These are phyloP conservation scores for Ascochyta pisi DNA, from an alignment of 2,329 filamentous ascomycete species.

Conservation along the genomic window DNA sequence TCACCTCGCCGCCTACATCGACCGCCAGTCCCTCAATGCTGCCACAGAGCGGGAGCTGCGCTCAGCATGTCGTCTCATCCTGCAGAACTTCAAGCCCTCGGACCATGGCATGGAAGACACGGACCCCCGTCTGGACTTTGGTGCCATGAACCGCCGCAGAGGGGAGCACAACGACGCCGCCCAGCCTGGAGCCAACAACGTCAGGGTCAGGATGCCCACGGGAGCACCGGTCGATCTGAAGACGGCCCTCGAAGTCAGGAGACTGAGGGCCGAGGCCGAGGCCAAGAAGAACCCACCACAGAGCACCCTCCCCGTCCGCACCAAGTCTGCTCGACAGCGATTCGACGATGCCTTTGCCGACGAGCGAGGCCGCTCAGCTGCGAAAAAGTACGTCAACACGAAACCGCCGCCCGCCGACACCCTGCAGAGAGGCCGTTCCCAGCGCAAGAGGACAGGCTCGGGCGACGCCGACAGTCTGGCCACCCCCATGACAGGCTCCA, in stretches of 20 bases:
- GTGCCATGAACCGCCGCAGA: slow-evolving; percentile 29
- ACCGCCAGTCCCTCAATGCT: slow-evolving; percentile 52
- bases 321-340: slow-evolving; percentile 45
- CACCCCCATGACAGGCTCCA: slow-evolving; percentile 52
- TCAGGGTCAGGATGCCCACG: slow-evolving; percentile 37
- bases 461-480: slow-evolving; percentile 47
- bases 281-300: slow-evolving; percentile 20
- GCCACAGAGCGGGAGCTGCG: slow-evolving; percentile 55
- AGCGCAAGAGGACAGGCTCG: slow-evolving; percentile 14
- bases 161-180: slow-evolving; percentile 24
- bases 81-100: slow-evolving; percentile 51
- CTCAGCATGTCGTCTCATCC: slow-evolving; percentile 54
- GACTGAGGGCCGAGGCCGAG: slow-evolving; percentile 31
- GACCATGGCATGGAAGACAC: slow-evolving; percentile 47
- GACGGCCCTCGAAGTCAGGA: slow-evolving; percentile 34
- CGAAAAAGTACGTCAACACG: slow-evolving; percentile 22
- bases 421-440: slow-evolving; percentile 9
- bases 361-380: slow-evolving; percentile 33
- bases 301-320: slow-evolving; percentile 33
- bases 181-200: slow-evolving; percentile 23
- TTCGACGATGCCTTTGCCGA: slow-evolving; percentile 31
- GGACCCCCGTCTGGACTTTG: slow-evolving; percentile 48
- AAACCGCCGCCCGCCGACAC: slow-evolving; percentile 30
- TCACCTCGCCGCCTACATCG: slow-evolving; percentile 52
- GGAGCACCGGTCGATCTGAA: slow-evolving; percentile 41